These are phyloP conservation scores for Huntiella bhutanensis DNA, from an alignment of 2,329 filamentous ascomycete species.

Conservation along the genomic window DNA sequence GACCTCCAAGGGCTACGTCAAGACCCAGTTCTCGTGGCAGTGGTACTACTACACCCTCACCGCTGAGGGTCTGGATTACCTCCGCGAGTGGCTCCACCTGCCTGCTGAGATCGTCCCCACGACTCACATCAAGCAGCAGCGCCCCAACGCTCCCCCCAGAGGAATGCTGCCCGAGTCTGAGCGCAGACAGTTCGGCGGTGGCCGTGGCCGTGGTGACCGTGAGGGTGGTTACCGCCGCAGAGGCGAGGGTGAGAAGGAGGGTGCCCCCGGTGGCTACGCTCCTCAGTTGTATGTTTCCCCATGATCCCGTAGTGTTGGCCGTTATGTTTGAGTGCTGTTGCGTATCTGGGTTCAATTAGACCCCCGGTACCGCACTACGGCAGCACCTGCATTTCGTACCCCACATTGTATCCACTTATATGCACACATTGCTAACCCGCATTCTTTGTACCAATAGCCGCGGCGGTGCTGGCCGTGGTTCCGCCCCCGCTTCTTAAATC, in stretches of 20 bases:
- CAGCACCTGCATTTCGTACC: neutral
- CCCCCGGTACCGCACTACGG: neutral
- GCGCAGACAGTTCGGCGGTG: slow-evolving; percentile 64
- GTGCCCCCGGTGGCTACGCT: slow-evolving; percentile 79
- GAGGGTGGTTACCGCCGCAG: slow-evolving; percentile 86
- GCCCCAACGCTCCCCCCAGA: slow-evolving; percentile 91
- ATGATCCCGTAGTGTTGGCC: neutral
- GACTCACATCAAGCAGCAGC: slow-evolving; percentile 99
- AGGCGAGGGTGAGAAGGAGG: slow-evolving; percentile 80
- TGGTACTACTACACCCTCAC: slow-evolving; percentile 99
- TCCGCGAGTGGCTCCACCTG: slow-evolving; percentile 99
- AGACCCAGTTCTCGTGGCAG: slow-evolving; percentile 99
- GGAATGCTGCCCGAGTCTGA: slow-evolving; percentile 89
- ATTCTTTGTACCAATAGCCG: slow-evolving; percentile 32
- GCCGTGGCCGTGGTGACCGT: slow-evolving; percentile 61
- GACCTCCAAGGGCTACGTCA: slow-evolving; percentile 93
- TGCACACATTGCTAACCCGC: slow-evolving; percentile 1
- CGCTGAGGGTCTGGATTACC: slow-evolving; percentile 98
- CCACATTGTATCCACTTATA: neutral
- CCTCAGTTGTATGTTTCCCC: slow-evolving; percentile 58
- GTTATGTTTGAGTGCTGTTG: neutral
- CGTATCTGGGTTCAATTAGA: neutral
- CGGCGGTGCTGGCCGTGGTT: slow-evolving; percentile 78
- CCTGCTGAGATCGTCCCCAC: slow-evolving; percentile 98
- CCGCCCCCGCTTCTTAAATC: slow-evolving; percentile 48